Evolutionary conservation across 805 yeast genomes (phyloP).

Genomic region (Saccharomyces cerevisiae): DNA sequence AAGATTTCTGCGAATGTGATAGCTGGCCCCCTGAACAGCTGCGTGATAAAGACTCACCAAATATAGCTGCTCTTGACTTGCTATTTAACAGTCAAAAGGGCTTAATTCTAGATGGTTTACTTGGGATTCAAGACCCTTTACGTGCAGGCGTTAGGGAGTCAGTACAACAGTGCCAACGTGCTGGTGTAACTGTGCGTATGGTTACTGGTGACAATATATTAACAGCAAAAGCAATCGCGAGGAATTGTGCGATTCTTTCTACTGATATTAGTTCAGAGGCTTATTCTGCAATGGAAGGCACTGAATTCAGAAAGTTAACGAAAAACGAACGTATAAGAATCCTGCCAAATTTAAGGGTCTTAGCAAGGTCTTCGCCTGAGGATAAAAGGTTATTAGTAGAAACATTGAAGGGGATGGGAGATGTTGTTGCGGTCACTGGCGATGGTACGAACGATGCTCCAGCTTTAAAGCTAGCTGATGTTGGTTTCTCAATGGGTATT

Average conservation of each 20-base stretch:
- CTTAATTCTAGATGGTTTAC: conserved; percentile 59
- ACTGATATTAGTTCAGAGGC: conserved; percentile 45
- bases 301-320: conserved; percentile 64
- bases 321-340: conserved; percentile 46
- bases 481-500: conserved; percentile 98
- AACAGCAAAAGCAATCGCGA: conserved; percentile 88
- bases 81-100: conserved; percentile 30
- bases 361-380: conserved; percentile 94
- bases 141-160: conserved; percentile 87
- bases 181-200: conserved; percentile 95
- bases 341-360: conserved; percentile 70
- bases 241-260: conserved; percentile 64
- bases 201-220: conserved; percentile 93
- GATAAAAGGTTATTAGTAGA: conserved; percentile 85
- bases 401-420: conserved; percentile 68
- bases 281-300: conserved; percentile 83
- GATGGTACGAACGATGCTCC: conserved; percentile 99
- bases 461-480: conserved; percentile 91
- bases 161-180: conserved; percentile 72
- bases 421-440: conserved; percentile 97
- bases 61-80: conserved; percentile 35
- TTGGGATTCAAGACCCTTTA: conserved; percentile 93
- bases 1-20: conserved; percentile 43
- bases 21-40: conserved; percentile 64
- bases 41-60: conserved; percentile 23